Percentiles rank a stretch among this genome's conserved stretches.
phyloP scores from a whole-genome alignment of 345 rosid genomes.

The Erysimum cheiranthoides region DNA sequence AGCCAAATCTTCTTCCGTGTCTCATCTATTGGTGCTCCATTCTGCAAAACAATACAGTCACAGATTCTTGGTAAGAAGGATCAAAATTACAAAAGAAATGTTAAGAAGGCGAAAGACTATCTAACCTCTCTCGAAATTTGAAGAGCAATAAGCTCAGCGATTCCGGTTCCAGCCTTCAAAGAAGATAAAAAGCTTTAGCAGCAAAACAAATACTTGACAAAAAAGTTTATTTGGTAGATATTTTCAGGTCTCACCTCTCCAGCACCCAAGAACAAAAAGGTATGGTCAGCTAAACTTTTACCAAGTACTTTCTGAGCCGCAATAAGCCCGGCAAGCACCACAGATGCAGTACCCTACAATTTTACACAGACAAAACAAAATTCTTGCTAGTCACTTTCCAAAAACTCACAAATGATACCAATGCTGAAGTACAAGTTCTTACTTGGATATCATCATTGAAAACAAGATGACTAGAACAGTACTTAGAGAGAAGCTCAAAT shows the following conservation, averaged over 20 bases:
- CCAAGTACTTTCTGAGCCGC: slow-evolving; percentile 73
- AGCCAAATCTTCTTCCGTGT: slow-evolving; percentile 93
- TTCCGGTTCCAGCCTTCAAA: slow-evolving; percentile 95
- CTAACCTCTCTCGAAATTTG: slow-evolving; percentile 71
- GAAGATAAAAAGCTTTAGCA: slow-evolving; percentile 27
- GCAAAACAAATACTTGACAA: not conserved
- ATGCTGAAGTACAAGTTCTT: slow-evolving; percentile 11
- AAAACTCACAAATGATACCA: slow-evolving; percentile 16
- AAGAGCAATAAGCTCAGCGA: slow-evolving; percentile 95
- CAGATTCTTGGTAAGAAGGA: slow-evolving; percentile 21
- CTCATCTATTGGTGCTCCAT: slow-evolving; percentile 67
- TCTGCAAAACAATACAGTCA: slow-evolving; percentile 49
- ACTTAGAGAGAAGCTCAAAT: slow-evolving; percentile 79
- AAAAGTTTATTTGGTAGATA: slow-evolving; percentile 11
- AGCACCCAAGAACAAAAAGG: slow-evolving; percentile 89
- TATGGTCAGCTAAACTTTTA: slow-evolving; percentile 78
- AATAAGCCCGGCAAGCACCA: slow-evolving; percentile 88
- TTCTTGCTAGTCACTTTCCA: not conserved
- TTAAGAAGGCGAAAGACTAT: not conserved
- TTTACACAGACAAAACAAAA: not conserved
- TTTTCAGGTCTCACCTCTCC: slow-evolving; percentile 73
- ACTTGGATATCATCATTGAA: slow-evolving; percentile 99
- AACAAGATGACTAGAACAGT: slow-evolving; percentile 83
- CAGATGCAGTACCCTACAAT: slow-evolving; percentile 91
- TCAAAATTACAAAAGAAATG: not conserved